phyloP scores from a whole-genome alignment of 768 basidiomycete genomes.

The Podaxis pistillaris region DNA sequence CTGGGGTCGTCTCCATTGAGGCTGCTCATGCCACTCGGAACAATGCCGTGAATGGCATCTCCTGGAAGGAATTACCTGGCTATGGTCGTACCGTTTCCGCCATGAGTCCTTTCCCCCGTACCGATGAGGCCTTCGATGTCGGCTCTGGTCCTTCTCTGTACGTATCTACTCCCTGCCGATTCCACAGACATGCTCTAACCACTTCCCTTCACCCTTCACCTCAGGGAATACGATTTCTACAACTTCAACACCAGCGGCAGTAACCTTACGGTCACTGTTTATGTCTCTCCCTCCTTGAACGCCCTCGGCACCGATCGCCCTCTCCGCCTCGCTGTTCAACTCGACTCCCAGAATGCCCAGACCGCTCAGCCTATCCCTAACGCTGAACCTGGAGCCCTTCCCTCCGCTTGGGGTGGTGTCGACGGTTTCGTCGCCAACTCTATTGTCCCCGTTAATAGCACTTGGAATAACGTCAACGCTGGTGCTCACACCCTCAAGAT shows the following conservation, averaged over 20 bases:
- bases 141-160: conserved; percentile 65
- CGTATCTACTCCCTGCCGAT: conserved; percentile 17
- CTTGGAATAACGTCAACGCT: conserved; percentile 38
- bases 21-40: conserved; percentile 56
- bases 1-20: conserved; percentile 64
- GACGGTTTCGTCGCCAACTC: conserved; percentile 56
- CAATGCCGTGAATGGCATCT: conserved; percentile 45
- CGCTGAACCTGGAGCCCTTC: conserved; percentile 42
- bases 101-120: conserved; percentile 56
- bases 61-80: conserved; percentile 59
- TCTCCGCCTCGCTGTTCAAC: conserved; percentile 47
- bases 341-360: conserved; percentile 43
- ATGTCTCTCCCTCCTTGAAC: conserved; percentile 54
- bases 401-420: conserved; percentile 43
- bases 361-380: conserved; percentile 46
- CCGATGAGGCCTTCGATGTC: conserved; percentile 53
- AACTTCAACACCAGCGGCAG: conserved; percentile 50
- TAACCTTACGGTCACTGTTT: conserved; percentile 47
- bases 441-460: conserved; percentile 40
- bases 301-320: conserved; percentile 47
- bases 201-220: not conserved
- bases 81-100: conserved; percentile 61
- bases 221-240: conserved; percentile 65
- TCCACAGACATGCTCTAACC: not conserved
- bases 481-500: conserved; percentile 64